Evolutionary conservation across 192 early-diverging fungal genomes (phyloP), one percentile per base, ranked within the genome.

Genomic region (Geosiphon pyriformis): DNA sequence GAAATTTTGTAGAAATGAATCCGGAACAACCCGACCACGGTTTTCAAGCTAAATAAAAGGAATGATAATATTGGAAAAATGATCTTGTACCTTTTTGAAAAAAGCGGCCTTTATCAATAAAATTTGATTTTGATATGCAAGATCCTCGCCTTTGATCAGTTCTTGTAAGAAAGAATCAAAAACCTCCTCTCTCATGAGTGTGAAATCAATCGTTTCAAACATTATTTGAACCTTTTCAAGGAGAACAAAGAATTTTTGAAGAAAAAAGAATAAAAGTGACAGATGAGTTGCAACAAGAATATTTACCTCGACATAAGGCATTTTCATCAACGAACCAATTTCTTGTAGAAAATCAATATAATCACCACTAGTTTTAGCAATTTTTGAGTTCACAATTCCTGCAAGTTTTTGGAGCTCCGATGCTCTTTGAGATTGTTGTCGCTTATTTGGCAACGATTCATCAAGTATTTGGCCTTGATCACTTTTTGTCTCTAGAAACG

Each of bases 51-150:
- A 18, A 52, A 52, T 18, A 52, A 26, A 18, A 31, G 3, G 3
- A 6, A 18, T 7, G 3, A 35, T 35, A 37, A 22, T 15, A 4
- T 51, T 23, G 8, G 12, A 30, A 57, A 27, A 11, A 0, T 3
- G 25, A 18, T 32, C 35, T 33, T 26, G n/a, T 33, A 65, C 63
- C n/a, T 65, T 65, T 34, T 65, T 29, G 12, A 65, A 65, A 6
- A 53, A 65, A 8, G 50, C 30, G 32, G 23, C 26, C n/a, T 27
- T 65, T 22, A 65, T 49, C 12, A 65, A 53, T 4, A 65, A 10
- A 11, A 65, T 46, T n/a, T 53, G 48, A 34, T 53, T 65, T 34
- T 65, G 63, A 35, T 53, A 65, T 8, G 30, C 22, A 29, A 65
- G 50, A 54, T 65, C 50, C 15, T 52, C 50, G 23, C n/a, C 7